A percentile compares a stretch with the other conserved stretches of the same genome.
Evolutionary conservation across 495 filamentous ascomycete species (phyloP).

Genomic region (Hypoxylon lienhwacheense): DNA sequence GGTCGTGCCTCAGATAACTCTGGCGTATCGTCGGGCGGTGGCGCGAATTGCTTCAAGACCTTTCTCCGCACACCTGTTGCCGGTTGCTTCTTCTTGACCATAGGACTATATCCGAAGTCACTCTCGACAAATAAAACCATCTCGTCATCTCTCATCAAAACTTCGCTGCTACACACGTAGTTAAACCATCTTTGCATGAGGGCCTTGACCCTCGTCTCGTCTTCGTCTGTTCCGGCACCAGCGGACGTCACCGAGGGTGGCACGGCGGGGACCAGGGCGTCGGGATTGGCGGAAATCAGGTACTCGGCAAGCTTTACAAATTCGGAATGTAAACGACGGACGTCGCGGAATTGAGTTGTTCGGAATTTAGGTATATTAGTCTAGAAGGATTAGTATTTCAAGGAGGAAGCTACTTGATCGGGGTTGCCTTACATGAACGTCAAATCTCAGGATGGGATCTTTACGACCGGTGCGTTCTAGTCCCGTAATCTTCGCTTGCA

Average conservation of each 20-base stretch:
- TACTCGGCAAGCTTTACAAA: conserved; percentile 95
- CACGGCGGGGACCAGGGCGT: conserved; percentile 96
- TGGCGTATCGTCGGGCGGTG: conserved; percentile 95
- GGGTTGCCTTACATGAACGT: conserved; percentile 88
- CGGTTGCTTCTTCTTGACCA: conserved; percentile 93
- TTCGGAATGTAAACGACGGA: conserved; percentile 91
- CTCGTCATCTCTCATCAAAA: conserved; percentile 92
- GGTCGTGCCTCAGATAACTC: conserved; percentile 89
- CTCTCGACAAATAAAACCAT: conserved; percentile 97
- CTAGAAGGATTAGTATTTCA: conserved; percentile 49
- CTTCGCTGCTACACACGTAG: conserved; percentile 84
- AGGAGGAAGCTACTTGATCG: neutral
- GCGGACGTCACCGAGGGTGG: conserved; percentile 89
- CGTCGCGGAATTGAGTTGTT: conserved; percentile 96
- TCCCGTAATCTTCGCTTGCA: conserved; percentile 91
- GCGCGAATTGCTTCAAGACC: conserved; percentile 97
- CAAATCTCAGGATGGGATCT: conserved; percentile 91
- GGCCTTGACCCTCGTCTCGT: conserved; percentile 85
- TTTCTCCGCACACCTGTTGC: conserved; percentile 93
- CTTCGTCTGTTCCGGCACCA: conserved; percentile 94
- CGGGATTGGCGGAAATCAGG: conserved; percentile 91
- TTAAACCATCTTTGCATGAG: conserved; percentile 95
- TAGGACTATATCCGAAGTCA: conserved; percentile 96
- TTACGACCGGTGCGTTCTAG: conserved; percentile 92
- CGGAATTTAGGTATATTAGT: conserved; percentile 97